Base-by-base conservation (phyloP, 371 early-diverging fungal species). In the Chytridiales sp. region DNA sequence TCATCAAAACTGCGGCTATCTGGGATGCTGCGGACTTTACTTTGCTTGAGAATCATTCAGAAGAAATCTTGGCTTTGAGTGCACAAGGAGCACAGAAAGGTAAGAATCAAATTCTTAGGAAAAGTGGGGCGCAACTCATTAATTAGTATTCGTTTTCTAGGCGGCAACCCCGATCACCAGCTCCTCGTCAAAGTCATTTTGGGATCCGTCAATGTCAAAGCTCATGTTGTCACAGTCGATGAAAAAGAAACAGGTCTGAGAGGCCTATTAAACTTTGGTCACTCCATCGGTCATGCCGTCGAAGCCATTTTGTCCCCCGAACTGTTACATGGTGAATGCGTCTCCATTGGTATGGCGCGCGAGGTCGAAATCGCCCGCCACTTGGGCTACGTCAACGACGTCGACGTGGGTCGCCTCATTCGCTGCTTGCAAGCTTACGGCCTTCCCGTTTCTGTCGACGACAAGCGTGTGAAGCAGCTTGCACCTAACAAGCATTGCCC, bases 1-100 rank as follows among this genome's bases (percentile, higher is more conserved):
- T 96, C 36, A 88, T 98, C 74, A 98, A 98, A 84, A 95, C 95
- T 1, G 97, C 97, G 11, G 94, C 95, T 42, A 93, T 97, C 72
- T 92, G 92, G 87, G 80, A 78, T 53, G 87, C 88, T 48, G 78
- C 82, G 32, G 94, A 95, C 75, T 97, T 97, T 73, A 78, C 83
- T 13, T 77, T 90, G 47, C 81, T 95, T 3, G 98, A 97, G 75
- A 87, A 86, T 63, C 82, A 89, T 47, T 86, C 87, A 3, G 91
- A 89, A 50, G 84, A 87, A 56, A 72, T 74, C 39, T 53, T 79
- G 26, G 68, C 63, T 24, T 49, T 78, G 26, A 67, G 66, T 48
- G 62, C 51, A 13, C 31, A 24, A n/a, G 19, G 32, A 4, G n/a
- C n/a, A 9, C 46, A 38, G 26, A 15, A 36, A 27, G 47, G 61